Evolutionary conservation across 345 rosid genomes (phyloP), one percentile per base, ranked within the genome.

Genomic region (Litchi chinensis): DNA sequence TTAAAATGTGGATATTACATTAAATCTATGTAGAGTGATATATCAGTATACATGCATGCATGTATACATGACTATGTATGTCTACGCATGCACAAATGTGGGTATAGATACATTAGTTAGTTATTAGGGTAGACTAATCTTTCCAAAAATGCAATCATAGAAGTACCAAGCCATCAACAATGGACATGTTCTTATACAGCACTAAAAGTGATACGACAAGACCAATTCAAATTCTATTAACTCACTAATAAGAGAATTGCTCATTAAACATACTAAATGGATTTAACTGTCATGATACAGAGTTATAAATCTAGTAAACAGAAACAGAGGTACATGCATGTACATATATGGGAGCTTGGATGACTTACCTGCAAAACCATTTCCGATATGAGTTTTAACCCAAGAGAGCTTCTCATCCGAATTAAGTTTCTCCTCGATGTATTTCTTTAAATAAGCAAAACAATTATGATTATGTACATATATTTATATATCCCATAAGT

Each of bases 281-380:
- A 65, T 52, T 10, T 44, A 50, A 26, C 19, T 50, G 56, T 15
- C 56, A 50, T 50, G 56, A 50, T 50, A 50, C 18, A 50, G 56
- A 50, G 19, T 16, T 15, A 50, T 15, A 11, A 50, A 50, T 50
- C 56, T 50, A 3, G 15, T 50, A 5, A 50, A 50, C 18, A 6
- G 56, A 50, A 50, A 50, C 15, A 50, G 15, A 50, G 56, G 56
- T 50, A 6, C 6, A 1, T 15, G 56, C 56, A 50, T 50, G 18
- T 50, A 18, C 56, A 3, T 50, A 50, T 50, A 3, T 50, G 19
- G 56, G 18, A 12, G 56, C 56, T 50, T 50, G 3, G 56, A 32
- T 32, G 3, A 48, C 73, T 6, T 83, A 93, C 98, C 97, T 70
- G 86, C 74, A 81, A 95, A 95, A 37, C 98, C 98, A 77, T 89